These are phyloP conservation scores for Taiozyma onychis DNA, from an alignment of 1,139 yeast species.

Conservation along the genomic window DNA sequence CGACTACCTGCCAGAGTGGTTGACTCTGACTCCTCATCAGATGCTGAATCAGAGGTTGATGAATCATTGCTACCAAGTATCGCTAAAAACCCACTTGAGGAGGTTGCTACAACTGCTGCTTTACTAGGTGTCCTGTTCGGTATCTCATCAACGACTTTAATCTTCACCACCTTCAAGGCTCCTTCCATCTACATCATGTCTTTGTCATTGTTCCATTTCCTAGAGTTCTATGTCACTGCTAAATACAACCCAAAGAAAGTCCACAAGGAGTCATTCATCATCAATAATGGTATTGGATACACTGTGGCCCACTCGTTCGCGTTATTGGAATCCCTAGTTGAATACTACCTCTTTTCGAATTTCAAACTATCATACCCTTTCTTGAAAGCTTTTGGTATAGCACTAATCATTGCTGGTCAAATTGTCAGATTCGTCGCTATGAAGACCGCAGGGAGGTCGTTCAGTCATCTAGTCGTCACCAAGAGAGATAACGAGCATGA, in stretches of 20 bases:
- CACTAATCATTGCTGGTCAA: constrained; percentile 56
- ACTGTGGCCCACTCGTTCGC: constrained; percentile 57
- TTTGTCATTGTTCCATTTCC: constrained; percentile 62
- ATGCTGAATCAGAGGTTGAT: background rate
- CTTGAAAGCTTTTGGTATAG: constrained; percentile 39
- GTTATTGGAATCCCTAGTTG: constrained; percentile 40
- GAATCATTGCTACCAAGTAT: constrained; percentile 25
- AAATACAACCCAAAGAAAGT: constrained; percentile 60
- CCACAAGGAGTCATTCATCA: constrained; percentile 68
- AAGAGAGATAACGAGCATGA: constrained; percentile 48
- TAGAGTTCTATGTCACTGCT: constrained; percentile 80
- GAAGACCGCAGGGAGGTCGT: constrained; percentile 85
- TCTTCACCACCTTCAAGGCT: constrained; percentile 30
- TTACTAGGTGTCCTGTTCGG: constrained; percentile 37
- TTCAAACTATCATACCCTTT: constrained; percentile 18
- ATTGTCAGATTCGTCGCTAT: constrained; percentile 64
- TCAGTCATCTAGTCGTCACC: constrained; percentile 72
- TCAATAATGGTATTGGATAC: constrained; percentile 66
- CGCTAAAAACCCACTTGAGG: constrained; percentile 29
- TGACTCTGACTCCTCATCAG: background rate
- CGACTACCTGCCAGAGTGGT: background rate
- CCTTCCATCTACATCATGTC: constrained; percentile 46
- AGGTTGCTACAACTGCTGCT: constrained; percentile 35
- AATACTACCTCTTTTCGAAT: constrained; percentile 31
- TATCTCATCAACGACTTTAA: constrained; percentile 23